A percentile compares a stretch with the other conserved stretches of the same genome.
These are phyloP conservation scores for Azolla pinnata DNA, from an alignment of 75 land plant genomes.

Conservation along the genomic window DNA sequence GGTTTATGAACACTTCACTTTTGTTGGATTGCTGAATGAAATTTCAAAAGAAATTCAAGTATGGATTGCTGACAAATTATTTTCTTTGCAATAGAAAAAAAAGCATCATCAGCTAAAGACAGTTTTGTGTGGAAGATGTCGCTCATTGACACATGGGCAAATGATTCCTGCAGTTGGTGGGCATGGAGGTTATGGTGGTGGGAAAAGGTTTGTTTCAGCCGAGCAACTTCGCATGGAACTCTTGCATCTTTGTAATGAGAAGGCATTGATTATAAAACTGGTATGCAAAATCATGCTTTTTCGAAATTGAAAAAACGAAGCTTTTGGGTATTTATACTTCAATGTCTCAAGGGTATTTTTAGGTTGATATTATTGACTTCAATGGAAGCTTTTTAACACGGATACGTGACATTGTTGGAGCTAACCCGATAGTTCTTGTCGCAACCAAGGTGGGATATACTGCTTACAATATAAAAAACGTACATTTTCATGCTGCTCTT, in stretches of 20 bases:
- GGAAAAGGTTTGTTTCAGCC: conserved; percentile 79
- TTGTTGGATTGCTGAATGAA: too few species aligned
- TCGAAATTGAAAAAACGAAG: too few species aligned
- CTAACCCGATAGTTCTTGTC: conserved; percentile 94
- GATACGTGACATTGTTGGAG: conserved; percentile 85
- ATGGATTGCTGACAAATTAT: neutral
- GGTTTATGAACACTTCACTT: too few species aligned
- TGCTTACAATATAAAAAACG: too few species aligned
- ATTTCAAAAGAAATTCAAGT: neutral
- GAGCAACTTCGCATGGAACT: conserved; percentile 84
- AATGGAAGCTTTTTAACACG: conserved; percentile 94
- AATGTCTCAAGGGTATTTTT: neutral
- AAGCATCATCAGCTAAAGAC: conserved; percentile 78
- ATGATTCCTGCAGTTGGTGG: conserved; percentile 99
- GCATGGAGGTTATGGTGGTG: conserved; percentile 85
- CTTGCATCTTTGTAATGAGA: conserved; percentile 69
- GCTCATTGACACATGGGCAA: conserved; percentile 74
- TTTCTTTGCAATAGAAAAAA: conserved; percentile 64
- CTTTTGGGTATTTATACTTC: neutral
- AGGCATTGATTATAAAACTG: conserved; percentile 78
- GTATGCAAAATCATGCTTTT: conserved; percentile 23
- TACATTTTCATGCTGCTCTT: too few species aligned
- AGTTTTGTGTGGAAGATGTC: conserved; percentile 83
- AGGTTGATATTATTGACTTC: conserved; percentile 99
- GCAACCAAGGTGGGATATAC: conserved; percentile 61